Percentiles rank a stretch among this genome's conserved stretches.
Conservation (phyloP, 257 asterid genomes). For the Salvia splendens region DNA sequence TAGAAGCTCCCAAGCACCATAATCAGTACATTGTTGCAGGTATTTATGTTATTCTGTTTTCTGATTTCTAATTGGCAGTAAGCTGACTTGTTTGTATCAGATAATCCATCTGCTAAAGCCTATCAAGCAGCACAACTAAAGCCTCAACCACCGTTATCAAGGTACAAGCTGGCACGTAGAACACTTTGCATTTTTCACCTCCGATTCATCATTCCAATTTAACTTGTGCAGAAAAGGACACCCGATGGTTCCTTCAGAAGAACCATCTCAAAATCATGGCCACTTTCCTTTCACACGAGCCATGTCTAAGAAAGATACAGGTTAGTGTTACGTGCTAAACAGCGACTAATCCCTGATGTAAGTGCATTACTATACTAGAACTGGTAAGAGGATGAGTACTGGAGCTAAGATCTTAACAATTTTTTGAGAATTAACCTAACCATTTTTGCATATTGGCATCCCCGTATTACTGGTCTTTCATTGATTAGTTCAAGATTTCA, state of each 20-base stretch:
- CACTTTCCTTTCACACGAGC: constrained; percentile 55
- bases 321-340: constrained; percentile 23
- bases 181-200: not conserved
- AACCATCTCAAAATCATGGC: constrained; percentile 40
- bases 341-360: too few species aligned
- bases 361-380: too few species aligned
- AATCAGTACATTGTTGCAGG: constrained; percentile 57
- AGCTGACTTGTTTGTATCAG: constrained; percentile 22
- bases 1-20: constrained; percentile 53
- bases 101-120: constrained; percentile 44
- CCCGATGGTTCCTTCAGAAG: constrained; percentile 32
- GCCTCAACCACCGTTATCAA: constrained; percentile 35
- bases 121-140: constrained; percentile 41
- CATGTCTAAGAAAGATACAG: constrained; percentile 56
- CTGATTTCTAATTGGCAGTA: not conserved
- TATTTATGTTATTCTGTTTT: not conserved
- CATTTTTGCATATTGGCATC: not conserved
- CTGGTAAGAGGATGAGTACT: too few species aligned
- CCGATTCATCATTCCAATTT: not conserved
- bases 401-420: not conserved
- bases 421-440: not conserved
- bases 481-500: not conserved
- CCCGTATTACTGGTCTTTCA: not conserved
- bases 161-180: constrained; percentile 36
- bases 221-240: constrained; percentile 49